A percentile compares a stretch with the other conserved stretches of the same genome.
Conservation (phyloP, 2,329 filamentous ascomycete genomes). For the Capronia coronata region DNA sequence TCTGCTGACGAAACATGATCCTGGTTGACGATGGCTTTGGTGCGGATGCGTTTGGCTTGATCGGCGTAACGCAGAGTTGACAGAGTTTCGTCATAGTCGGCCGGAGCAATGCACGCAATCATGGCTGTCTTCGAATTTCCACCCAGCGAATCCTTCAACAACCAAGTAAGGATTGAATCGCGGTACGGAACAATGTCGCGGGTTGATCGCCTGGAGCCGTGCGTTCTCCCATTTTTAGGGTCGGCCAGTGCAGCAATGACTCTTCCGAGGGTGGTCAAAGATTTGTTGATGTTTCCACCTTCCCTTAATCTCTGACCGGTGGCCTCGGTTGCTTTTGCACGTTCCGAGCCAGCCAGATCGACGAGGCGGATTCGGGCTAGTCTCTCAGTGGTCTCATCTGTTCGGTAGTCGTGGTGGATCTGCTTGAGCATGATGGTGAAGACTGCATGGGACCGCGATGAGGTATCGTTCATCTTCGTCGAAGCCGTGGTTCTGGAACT, state of each 20-base stretch:
- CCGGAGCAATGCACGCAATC: slow-evolving; percentile 94
- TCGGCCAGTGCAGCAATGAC: slow-evolving; percentile 89
- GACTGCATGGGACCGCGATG: slow-evolving; percentile 89
- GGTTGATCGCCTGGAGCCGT: slow-evolving; percentile 51
- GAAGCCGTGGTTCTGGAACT: slow-evolving; percentile 79
- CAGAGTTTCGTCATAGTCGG: slow-evolving; percentile 94
- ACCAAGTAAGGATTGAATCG: slow-evolving; percentile 76
- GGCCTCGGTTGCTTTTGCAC: slow-evolving; percentile 90
- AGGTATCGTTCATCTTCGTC: slow-evolving; percentile 99
- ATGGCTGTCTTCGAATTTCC: slow-evolving; percentile 98
- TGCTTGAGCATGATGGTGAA: slow-evolving; percentile 98
- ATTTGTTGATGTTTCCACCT: slow-evolving; percentile 98
- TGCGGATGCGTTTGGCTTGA: slow-evolving; percentile 95
- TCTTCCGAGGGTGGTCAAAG: slow-evolving; percentile 85
- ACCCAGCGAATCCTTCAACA: slow-evolving; percentile 90
- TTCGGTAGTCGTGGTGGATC: slow-evolving; percentile 93
- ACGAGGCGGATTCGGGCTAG: slow-evolving; percentile 90
- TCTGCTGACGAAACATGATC: slow-evolving; percentile 87
- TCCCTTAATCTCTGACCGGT: slow-evolving; percentile 86
- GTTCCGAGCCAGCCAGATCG: slow-evolving; percentile 88
- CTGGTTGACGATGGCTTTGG: slow-evolving; percentile 89
- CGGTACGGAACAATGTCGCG: slow-evolving; percentile 82
- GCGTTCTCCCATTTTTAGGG: slow-evolving; percentile 53
- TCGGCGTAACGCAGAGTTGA: slow-evolving; percentile 95
- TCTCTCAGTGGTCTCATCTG: slow-evolving; percentile 95